A percentile compares a stretch with the other conserved stretches of the same genome.
phyloP scores from a whole-genome alignment of 2,329 filamentous ascomycete genomes.

The Cladobotryum mycophilum region DNA sequence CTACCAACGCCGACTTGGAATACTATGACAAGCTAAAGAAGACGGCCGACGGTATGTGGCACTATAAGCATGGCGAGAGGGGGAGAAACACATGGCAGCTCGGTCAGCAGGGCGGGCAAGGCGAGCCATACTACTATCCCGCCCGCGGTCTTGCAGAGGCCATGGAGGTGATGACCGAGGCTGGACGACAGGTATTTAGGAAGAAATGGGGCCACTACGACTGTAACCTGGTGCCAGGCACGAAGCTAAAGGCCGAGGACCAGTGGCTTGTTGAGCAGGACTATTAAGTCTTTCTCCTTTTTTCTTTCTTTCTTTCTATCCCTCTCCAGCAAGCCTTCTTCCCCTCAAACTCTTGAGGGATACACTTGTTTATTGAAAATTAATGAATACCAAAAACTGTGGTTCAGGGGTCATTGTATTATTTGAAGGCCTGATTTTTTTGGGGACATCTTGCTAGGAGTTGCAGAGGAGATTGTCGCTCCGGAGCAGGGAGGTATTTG shows the following conservation, averaged over 20 bases:
- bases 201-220: conserved; percentile 42
- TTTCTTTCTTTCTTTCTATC: too few relatives aligned
- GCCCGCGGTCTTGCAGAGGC: conserved; percentile 37
- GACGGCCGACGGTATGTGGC: conserved; percentile 30
- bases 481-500: too few relatives aligned
- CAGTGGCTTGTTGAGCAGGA: conserved; percentile 42
- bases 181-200: conserved; percentile 34
- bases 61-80: conserved; percentile 35
- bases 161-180: conserved; percentile 40
- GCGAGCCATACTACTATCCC: conserved; percentile 48
- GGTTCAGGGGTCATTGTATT: too few relatives aligned
- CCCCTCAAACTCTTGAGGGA: too few relatives aligned
- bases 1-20: not conserved
- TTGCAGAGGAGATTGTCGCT: too few relatives aligned
- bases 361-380: too few relatives aligned
- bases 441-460: too few relatives aligned
- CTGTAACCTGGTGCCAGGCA: conserved; percentile 34
- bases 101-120: conserved; percentile 43
- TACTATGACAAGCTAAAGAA: conserved; percentile 19
- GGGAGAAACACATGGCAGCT: conserved; percentile 48
- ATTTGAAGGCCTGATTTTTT: too few relatives aligned
- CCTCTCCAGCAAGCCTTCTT: too few relatives aligned
- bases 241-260: conserved; percentile 34
- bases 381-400: too few relatives aligned
- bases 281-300: conserved; percentile 13